Percentiles rank a stretch among this genome's conserved stretches.
phyloP scores from a whole-genome alignment of 139 green algal species.

The Raphidocelis subcapitata region DNA sequence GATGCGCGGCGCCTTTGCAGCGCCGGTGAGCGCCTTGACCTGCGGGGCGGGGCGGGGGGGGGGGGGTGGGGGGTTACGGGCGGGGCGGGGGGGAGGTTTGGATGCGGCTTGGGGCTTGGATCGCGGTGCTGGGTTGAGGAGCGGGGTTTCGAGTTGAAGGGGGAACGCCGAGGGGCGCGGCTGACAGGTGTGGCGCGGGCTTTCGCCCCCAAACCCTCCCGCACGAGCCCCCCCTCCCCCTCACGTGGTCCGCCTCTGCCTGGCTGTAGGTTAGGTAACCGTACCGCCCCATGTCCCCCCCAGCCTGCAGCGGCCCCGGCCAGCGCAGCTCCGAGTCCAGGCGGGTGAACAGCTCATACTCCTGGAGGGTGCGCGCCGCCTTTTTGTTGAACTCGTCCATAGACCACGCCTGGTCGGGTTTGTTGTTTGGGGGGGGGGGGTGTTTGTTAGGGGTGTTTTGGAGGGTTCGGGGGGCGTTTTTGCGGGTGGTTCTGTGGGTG shows the following conservation, averaged over 20 bases:
- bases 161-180: background rate
- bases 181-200: background rate
- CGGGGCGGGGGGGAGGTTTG: too few relatives aligned
- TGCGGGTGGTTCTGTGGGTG: background rate
- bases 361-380: slow-evolving; percentile 45
- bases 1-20: too few relatives aligned
- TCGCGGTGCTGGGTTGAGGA: background rate
- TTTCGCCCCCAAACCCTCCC: background rate
- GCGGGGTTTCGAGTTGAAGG: background rate
- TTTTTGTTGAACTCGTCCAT: slow-evolving; percentile 60
- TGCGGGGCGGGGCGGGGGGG: too few relatives aligned
- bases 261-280: too few relatives aligned
- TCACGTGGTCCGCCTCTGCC: too few relatives aligned
- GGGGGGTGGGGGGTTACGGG: too few relatives aligned
- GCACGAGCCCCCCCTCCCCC: background rate
- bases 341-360: slow-evolving; percentile 45
- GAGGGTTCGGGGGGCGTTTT: background rate
- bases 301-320: slow-evolving; percentile 17
- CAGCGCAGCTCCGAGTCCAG: slow-evolving; percentile 50
- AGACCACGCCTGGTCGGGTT: slow-evolving; percentile 46
- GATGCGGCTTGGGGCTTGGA: background rate
- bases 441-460: background rate
- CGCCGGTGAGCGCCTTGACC: too few relatives aligned
- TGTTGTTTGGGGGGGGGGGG: background rate
- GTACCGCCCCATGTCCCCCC: background rate